Evolutionary conservation across 169 alveolate genomes (phyloP).

Genomic region (Pseudocohnilembus persalinus): DNA sequence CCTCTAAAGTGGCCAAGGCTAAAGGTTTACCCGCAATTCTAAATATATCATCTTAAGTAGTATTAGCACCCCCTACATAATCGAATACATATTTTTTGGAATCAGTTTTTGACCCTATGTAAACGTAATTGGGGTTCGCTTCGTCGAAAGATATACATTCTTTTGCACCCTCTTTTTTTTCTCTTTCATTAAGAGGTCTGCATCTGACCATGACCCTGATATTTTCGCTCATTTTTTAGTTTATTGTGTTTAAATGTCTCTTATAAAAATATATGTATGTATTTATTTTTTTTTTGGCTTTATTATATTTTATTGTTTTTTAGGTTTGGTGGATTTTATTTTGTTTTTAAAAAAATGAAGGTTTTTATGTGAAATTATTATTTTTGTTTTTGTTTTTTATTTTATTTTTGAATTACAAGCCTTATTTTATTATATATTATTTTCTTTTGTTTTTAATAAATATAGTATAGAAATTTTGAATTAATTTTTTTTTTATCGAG

Average conservation of each 20-base stretch:
- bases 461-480: too few relatives aligned
- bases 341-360: not conserved
- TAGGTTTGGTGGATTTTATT: not conserved
- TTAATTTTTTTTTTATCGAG: too few relatives aligned
- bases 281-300: not conserved
- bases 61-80: constrained; percentile 44
- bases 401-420: too few relatives aligned
- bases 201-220: constrained; percentile 80
- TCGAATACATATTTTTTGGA: constrained; percentile 41
- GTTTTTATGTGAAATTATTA: too few relatives aligned
- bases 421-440: too few relatives aligned
- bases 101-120: constrained; percentile 41
- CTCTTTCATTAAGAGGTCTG: constrained; percentile 78
- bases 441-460: too few relatives aligned
- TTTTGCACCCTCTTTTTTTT: constrained; percentile 62
- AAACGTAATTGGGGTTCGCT: not conserved
- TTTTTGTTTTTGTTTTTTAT: not conserved
- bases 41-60: constrained; percentile 46
- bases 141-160: constrained; percentile 12
- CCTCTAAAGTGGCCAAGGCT: constrained; percentile 31
- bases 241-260: not conserved
- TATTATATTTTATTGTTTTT: too few relatives aligned
- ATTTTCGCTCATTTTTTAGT: constrained; percentile 46
- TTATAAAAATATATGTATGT: not conserved
- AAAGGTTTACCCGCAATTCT: constrained; percentile 31